These are phyloP conservation scores for Beauveria bassiana DNA, from an alignment of 2,329 filamentous ascomycete species.

Conservation along the genomic window DNA sequence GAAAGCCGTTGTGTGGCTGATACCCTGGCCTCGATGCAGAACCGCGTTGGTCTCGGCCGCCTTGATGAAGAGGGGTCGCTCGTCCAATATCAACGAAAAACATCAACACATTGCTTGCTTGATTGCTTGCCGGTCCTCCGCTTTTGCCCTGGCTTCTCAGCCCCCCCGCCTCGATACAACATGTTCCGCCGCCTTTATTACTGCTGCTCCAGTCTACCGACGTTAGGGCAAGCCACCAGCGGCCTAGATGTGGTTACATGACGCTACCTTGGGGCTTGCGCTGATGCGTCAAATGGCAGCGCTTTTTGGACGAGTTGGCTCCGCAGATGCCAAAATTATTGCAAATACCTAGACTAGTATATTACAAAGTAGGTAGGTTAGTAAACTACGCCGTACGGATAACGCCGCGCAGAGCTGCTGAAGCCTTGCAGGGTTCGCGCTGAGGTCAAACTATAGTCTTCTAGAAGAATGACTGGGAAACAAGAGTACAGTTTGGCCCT, in stretches of 20 bases:
- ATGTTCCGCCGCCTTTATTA: too few relatives aligned
- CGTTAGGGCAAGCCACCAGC: background rate
- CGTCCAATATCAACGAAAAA: background rate
- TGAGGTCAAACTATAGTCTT: background rate
- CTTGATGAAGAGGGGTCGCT: background rate
- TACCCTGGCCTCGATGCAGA: conserved; percentile 2
- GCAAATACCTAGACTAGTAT: background rate
- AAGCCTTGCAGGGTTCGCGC: conserved; percentile 2
- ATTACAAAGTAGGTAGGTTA: background rate
- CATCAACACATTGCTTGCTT: background rate
- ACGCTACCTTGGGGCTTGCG: background rate
- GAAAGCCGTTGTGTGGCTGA: conserved; percentile 3
- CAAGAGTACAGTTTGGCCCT: background rate
- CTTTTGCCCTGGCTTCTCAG: too few relatives aligned
- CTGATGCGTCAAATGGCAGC: background rate
- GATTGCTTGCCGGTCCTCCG: background rate
- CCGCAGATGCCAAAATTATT: background rate
- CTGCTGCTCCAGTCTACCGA: too few relatives aligned
- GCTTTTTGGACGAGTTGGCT: background rate
- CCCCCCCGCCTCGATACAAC: too few relatives aligned
- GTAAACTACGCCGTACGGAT: background rate
- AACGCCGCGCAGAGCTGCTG: background rate
- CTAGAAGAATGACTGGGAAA: background rate
- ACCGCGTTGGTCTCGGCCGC: background rate
- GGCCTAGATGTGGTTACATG: background rate